Conservation (phyloP, 345 rosid species). For the Eucalyptus viminalis region DNA sequence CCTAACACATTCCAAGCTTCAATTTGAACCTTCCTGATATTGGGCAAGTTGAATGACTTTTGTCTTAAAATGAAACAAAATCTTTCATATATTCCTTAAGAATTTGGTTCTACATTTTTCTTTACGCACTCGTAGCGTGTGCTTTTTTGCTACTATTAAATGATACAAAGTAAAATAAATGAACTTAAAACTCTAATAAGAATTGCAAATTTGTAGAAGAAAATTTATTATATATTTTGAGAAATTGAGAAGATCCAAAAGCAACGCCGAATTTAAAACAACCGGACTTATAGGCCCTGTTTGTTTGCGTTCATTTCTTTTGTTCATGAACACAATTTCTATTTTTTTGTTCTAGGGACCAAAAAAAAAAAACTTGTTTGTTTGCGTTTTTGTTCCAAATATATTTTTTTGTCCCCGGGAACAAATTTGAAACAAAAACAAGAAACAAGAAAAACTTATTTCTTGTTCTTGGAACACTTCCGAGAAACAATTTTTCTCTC, state of each 20-base stretch:
- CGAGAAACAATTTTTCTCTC: too few species aligned
- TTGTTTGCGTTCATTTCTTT: too few species aligned
- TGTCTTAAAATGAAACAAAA: not conserved
- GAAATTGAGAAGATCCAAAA: not conserved
- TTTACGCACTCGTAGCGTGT: accelerated
- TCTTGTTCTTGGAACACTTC: too few species aligned
- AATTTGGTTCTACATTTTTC: not conserved
- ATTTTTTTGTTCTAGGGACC: too few species aligned
- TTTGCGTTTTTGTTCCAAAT: too few species aligned
- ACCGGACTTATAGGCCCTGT: too few species aligned
- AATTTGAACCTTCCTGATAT: not conserved
- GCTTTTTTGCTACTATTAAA: not conserved
- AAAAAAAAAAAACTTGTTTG: too few species aligned
- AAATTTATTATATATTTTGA: not conserved
- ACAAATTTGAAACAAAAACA: too few species aligned
- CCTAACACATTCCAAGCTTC: not conserved
- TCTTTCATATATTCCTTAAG: not conserved
- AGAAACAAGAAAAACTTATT: too few species aligned
- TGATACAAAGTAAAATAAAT: not conserved
- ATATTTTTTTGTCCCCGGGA: too few species aligned
- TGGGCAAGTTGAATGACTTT: not conserved
- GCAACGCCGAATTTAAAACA: not conserved
- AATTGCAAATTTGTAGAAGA: not conserved
- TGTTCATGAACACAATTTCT: too few species aligned
- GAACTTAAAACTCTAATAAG: not conserved